phyloP scores from a whole-genome alignment of 1,284 basidiomycete genomes.

The Leccinum fallax region DNA sequence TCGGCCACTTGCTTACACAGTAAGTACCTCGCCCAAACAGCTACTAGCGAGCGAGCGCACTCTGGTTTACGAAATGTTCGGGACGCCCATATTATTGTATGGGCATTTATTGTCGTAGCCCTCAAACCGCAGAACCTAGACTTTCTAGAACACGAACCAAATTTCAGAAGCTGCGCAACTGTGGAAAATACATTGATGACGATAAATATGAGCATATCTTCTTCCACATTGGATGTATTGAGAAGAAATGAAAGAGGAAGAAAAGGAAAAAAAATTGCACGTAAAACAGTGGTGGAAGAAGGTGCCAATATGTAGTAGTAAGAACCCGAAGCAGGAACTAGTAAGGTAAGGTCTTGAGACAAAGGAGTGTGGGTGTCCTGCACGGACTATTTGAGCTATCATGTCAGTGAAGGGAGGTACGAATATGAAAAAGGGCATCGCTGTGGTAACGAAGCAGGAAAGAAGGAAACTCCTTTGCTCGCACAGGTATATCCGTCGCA shows the following conservation, averaged over 20 bases:
- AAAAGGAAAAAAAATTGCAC: neutral
- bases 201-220: neutral
- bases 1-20: neutral
- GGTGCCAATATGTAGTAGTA: neutral
- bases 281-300: neutral
- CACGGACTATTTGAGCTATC: constrained; percentile 6
- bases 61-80: neutral
- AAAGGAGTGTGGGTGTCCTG: neutral
- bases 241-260: neutral
- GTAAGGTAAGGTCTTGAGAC: neutral
- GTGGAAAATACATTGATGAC: neutral
- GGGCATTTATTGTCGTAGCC: neutral
- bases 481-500: constrained; percentile 16
- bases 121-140: neutral
- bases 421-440: neutral
- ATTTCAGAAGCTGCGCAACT: neutral
- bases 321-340: neutral
- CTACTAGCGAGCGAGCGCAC: neutral
- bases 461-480: neutral
- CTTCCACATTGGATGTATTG: neutral
- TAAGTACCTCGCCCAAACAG: neutral
- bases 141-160: neutral
- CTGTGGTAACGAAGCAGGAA: neutral
- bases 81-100: neutral
- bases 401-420: constrained; percentile 7